Evolutionary conservation across 2,329 filamentous ascomycete genomes (phyloP).

Genomic region (Septoria petroselini): DNA sequence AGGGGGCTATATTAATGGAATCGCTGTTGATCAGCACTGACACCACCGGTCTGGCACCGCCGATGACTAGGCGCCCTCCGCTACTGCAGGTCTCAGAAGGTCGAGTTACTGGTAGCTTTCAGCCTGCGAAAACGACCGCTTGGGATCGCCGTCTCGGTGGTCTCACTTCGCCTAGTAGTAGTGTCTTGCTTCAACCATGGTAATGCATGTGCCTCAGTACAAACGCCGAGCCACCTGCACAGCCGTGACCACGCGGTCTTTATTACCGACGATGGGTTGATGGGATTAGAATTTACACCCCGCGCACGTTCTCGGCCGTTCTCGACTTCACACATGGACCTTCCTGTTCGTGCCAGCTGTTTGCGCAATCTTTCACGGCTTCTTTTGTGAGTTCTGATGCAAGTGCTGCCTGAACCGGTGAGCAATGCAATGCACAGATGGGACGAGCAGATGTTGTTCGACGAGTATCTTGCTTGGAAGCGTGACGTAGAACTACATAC

Average conservation of each 20-base stretch:
- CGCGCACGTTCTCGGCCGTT: no score
- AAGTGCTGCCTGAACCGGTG: no score
- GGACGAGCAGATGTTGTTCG: not conserved
- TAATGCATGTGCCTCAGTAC: not conserved
- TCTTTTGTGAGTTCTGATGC: no score
- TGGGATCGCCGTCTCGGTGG: conserved; percentile 6
- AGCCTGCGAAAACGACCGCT: not conserved
- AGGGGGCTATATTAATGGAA: not conserved
- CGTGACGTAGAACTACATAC: conserved; percentile 11
- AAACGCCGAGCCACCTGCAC: not conserved
- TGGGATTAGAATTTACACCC: no score
- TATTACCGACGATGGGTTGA: no score
- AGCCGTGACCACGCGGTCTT: no score
- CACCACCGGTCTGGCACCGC: conserved; percentile 6
- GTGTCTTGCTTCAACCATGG: conserved; percentile 5
- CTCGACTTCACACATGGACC: no score
- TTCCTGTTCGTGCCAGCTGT: no score
- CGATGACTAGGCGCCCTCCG: not conserved
- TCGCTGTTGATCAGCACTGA: not conserved
- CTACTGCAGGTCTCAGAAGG: conserved; percentile 8
- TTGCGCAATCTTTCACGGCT: no score
- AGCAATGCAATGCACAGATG: not conserved
- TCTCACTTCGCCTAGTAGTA: conserved; percentile 1
- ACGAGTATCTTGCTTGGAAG: conserved; percentile 1
- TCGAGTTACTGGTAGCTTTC: conserved; percentile 4